Evolutionary conservation across 2,329 filamentous ascomycete genomes (phyloP).

Genomic region (Talaromyces sp.): DNA sequence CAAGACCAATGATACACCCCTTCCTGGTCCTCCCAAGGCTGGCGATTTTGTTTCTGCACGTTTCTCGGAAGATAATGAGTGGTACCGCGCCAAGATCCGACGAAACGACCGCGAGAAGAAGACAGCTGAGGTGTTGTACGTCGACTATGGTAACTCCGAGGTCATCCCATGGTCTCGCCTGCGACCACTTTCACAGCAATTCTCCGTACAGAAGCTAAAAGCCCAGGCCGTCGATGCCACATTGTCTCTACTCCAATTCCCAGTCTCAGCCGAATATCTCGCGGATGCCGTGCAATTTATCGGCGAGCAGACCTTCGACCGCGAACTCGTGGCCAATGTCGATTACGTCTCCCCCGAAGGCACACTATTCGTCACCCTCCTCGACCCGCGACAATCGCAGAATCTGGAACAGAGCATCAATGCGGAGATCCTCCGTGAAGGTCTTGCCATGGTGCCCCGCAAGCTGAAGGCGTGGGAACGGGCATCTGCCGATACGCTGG

Average conservation of each 20-base stretch:
- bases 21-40: conserved; percentile 77
- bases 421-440: conserved; percentile 77
- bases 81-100: conserved; percentile 90
- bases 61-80: conserved; percentile 84
- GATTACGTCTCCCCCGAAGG: conserved; percentile 82
- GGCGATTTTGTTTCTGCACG: conserved; percentile 89
- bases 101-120: conserved; percentile 89
- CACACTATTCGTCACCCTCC: conserved; percentile 80
- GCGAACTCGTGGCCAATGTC: conserved; percentile 83
- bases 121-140: conserved; percentile 85
- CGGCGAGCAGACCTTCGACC: conserved; percentile 69
- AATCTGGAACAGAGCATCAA: conserved; percentile 79
- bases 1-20: conserved; percentile 71
- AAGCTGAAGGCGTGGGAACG: conserved; percentile 93
- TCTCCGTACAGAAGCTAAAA: conserved; percentile 77
- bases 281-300: conserved; percentile 75
- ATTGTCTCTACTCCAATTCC: conserved; percentile 86
- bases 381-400: conserved; percentile 67
- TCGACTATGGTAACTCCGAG: conserved; percentile 96
- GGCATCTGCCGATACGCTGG: conserved; percentile 68
- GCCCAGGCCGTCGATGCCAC: conserved; percentile 83
- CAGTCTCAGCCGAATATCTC: conserved; percentile 77
- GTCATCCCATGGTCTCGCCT: conserved; percentile 80
- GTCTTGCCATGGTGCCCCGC: conserved; percentile 83
- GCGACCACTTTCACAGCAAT: conserved; percentile 79